phyloP scores from a whole-genome alignment of 768 basidiomycete species.

The Panus rudis region DNA sequence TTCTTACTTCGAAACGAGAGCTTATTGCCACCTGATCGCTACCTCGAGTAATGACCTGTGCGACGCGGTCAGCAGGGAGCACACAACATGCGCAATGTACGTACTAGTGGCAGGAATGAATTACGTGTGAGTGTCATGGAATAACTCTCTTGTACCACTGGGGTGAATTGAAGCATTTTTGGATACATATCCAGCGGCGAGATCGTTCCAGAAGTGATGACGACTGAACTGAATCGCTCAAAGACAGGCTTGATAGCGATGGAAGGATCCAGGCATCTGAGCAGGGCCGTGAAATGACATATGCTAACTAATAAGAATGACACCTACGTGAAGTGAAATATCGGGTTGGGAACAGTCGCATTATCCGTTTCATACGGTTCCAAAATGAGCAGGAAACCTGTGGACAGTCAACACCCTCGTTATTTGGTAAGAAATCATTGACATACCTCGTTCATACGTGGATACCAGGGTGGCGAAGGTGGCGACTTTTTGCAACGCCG shows the following conservation, averaged over 20 bases:
- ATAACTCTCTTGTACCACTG: constrained; percentile 95
- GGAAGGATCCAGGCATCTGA: constrained; percentile 93
- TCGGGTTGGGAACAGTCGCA: constrained; percentile 96
- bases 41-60: constrained; percentile 91
- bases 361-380: constrained; percentile 99
- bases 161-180: constrained; percentile 97
- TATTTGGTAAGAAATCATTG: too few relatives aligned
- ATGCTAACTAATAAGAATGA: background rate
- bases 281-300: constrained; percentile 2
- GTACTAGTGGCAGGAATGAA: constrained; percentile 88
- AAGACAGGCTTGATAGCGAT: constrained; percentile 97
- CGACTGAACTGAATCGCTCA: constrained; percentile 95
- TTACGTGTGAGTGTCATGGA: constrained; percentile 96
- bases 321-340: constrained; percentile 91
- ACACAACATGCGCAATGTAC: constrained; percentile 16
- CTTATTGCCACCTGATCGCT: constrained; percentile 98
- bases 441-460: constrained; percentile 90
- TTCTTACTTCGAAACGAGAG: constrained; percentile 96
- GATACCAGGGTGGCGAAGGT: constrained; percentile 94
- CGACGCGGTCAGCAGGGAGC: constrained; percentile 1
- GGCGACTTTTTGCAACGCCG: constrained; percentile 91
- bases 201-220: constrained; percentile 98
- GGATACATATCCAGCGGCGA: constrained; percentile 99
- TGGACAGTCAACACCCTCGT: too few relatives aligned
- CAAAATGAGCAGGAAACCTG: constrained; percentile 92